Conservation (phyloP, 140 eudicot species). For the Eryngium alpinum region DNA sequence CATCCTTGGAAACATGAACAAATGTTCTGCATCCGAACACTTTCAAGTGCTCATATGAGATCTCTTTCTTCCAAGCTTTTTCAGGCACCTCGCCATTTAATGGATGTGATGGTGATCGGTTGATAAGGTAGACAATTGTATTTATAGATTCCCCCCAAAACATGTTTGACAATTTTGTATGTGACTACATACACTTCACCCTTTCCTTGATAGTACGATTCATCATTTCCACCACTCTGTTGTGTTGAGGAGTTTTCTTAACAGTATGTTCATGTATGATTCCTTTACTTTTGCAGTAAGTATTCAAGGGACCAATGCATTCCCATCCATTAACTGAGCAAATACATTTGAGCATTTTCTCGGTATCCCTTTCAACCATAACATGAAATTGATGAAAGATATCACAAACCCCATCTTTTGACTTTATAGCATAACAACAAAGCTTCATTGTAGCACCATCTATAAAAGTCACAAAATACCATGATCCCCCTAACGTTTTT, state of each 20-base stretch:
- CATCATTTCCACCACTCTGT: not conserved
- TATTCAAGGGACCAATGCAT: not conserved
- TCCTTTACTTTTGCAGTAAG: not conserved
- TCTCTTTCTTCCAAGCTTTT: not conserved
- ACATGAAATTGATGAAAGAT: too few species aligned
- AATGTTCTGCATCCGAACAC: too few species aligned
- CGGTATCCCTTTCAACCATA: too few species aligned
- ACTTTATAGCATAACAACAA: not conserved
- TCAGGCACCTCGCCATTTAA: not conserved
- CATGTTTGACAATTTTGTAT: not conserved
- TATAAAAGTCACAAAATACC: not conserved
- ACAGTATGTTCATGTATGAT: not conserved
- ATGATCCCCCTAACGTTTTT: not conserved
- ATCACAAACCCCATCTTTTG: not conserved
- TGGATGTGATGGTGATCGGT: not conserved
- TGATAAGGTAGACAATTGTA: not conserved
- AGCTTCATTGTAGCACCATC: not conserved
- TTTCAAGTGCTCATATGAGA: too few species aligned
- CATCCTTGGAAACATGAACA: too few species aligned
- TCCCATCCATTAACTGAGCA: not conserved
- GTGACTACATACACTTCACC: not conserved
- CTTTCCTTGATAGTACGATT: not conserved
- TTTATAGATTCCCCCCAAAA: not conserved
- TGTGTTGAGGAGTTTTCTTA: not conserved
- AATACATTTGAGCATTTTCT: too few species aligned